Conservation (phyloP, 2,329 filamentous ascomycete genomes). For the Zelopaecilomyces penicillatus region DNA sequence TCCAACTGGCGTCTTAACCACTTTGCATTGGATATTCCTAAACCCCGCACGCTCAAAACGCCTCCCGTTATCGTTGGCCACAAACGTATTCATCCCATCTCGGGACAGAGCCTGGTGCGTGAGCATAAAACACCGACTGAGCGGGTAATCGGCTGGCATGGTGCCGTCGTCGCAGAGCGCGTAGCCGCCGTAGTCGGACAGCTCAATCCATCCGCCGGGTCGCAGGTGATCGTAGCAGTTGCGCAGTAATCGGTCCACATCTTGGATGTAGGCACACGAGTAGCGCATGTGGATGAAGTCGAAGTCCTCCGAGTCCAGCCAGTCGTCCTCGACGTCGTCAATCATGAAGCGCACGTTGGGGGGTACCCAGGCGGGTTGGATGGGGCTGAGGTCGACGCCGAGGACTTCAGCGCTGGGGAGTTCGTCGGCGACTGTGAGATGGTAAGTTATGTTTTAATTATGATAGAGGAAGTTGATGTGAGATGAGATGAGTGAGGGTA, state of each 20-base stretch:
- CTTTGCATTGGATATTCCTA: conserved; percentile 20
- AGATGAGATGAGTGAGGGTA: not conserved
- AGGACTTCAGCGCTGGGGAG: conserved; percentile 28
- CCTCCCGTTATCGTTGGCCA: conserved; percentile 11
- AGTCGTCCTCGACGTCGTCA: conserved; percentile 26
- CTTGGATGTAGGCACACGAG: conserved; percentile 12
- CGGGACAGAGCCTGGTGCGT: conserved; percentile 8
- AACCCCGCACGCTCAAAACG: conserved; percentile 12
- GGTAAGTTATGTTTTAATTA: not conserved
- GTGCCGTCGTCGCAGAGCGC: conserved; percentile 28
- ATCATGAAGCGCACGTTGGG: conserved; percentile 31
- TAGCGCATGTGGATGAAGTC: conserved; percentile 25
- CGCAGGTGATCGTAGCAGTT: conserved; percentile 20
- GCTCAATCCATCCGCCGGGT: conserved; percentile 37
- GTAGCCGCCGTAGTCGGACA: conserved; percentile 28
- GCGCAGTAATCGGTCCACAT: conserved; percentile 10
- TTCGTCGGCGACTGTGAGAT: conserved; percentile 19
- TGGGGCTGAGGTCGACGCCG: conserved; percentile 31
- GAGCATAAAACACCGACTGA: conserved; percentile 8
- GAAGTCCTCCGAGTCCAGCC: conserved; percentile 16
- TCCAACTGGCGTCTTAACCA: conserved; percentile 30
- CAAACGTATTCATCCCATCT: conserved; percentile 12
- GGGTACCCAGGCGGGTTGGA: conserved; percentile 32
- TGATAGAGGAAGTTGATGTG: not conserved
- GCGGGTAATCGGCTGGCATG: conserved; percentile 12